Conservation (phyloP, 2,329 filamentous ascomycete species). For the Phyllosticta citrichinensis region DNA sequence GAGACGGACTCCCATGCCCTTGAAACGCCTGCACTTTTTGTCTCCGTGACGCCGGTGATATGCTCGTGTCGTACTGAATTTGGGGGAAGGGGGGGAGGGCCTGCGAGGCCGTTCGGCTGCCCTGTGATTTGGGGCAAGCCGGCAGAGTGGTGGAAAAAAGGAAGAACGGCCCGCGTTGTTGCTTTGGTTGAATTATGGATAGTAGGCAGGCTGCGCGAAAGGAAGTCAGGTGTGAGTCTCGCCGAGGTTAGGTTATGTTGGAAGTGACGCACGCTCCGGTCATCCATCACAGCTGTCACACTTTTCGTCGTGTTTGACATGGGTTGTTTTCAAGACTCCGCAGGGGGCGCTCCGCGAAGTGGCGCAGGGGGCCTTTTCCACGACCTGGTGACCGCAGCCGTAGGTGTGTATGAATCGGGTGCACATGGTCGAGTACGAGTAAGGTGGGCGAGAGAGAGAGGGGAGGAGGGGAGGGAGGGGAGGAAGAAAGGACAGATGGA, state of each 20-base stretch:
- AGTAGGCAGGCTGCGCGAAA: slow-evolving; percentile 13
- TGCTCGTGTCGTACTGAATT: slow-evolving; percentile 23
- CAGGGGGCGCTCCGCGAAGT: slow-evolving; percentile 34
- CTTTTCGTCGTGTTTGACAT: slow-evolving; percentile 38
- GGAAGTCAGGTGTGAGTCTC: too few relatives aligned
- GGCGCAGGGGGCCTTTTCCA: slow-evolving; percentile 37
- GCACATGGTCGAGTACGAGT: slow-evolving; percentile 30
- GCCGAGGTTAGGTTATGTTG: too few relatives aligned
- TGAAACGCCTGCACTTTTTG: slow-evolving; percentile 29
- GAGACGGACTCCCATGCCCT: slow-evolving; percentile 23
- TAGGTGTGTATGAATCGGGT: slow-evolving; percentile 38
- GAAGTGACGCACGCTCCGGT: slow-evolving; percentile 20
- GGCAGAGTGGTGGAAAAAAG: slow-evolving; percentile 13
- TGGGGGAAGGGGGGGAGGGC: too few relatives aligned
- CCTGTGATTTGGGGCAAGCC: not conserved
- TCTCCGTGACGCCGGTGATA: slow-evolving; percentile 31
- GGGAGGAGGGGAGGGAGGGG: slow-evolving; percentile 4
- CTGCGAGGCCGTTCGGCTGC: slow-evolving; percentile 2
- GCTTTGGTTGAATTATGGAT: slow-evolving; percentile 12
- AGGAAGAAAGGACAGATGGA: slow-evolving; percentile 21
- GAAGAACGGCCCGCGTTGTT: slow-evolving; percentile 19
- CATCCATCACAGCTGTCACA: slow-evolving; percentile 37
- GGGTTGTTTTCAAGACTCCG: slow-evolving; percentile 32
- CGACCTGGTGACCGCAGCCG: slow-evolving; percentile 35
- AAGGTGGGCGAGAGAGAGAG: slow-evolving; percentile 8